Base-by-base conservation (phyloP, 2,329 filamentous ascomycete genomes). In the Colletotrichum costaricense region DNA sequence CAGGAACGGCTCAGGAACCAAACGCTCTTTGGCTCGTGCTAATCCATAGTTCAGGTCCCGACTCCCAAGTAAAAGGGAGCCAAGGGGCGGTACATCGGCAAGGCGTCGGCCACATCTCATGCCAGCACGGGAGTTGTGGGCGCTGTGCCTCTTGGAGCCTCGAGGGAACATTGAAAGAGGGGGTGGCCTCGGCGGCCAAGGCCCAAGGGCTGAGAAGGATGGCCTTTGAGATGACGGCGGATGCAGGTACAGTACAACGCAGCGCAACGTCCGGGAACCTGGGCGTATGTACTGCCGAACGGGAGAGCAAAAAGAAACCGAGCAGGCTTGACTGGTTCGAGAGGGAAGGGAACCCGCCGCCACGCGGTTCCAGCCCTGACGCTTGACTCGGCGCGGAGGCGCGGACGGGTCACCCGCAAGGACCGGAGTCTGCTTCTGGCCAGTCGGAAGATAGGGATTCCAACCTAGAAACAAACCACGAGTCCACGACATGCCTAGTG, bases 241-340 rank as follows among this genome's bases (percentile, higher is more conserved):
- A 64, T 60, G 70, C 70, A 73, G 70, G 70, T 73, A 73, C 70
- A 62, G 70, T 73, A 73, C 70, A 62, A 52, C 70, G 52, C 24
- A 63, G 22, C 57, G 66, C 24, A 30, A 65, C 57, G 19, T 24
- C 30, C 65, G 24, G 65, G 58, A 68, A 64, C 49, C 62, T 55
- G 19, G 24, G 35, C 33, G n/a, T 57, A 11, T 22, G 22, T 56
- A 9, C 63, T 52, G 54, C 33, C 35, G 26, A 19, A 28, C 24
- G 24, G 63, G 12, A 28, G 28, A 35, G 28, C 26, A 8, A 46
- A 19, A 22, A 66, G 19, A 42, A 22, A 24, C 14, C 5, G 54
- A 56, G 60, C 46, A 35, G 9, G 16, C 38, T 42, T 42, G 57
- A 62, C 57, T 28, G 46, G 30, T 38, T 62, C 46, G 26, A 63